These are phyloP conservation scores for Cryptosporidium parvum DNA, from an alignment of 169 alveolate genomes.

Conservation along the genomic window DNA sequence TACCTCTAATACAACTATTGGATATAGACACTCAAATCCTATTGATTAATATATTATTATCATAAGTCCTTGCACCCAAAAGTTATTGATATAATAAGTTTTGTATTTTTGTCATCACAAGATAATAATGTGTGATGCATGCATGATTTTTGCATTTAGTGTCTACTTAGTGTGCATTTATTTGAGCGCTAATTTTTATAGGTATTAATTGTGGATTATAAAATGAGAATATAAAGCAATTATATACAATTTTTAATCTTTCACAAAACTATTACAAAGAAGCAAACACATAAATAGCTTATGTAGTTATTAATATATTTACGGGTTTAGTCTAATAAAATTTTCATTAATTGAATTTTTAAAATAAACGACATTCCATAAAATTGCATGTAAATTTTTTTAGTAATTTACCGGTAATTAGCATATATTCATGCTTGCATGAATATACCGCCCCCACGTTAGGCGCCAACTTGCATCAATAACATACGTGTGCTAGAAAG, in stretches of 20 bases:
- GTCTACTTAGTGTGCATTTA: conserved; percentile 69
- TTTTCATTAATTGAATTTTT: background rate
- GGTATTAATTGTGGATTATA: background rate
- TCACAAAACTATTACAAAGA: no score
- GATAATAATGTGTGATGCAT: conserved; percentile 72
- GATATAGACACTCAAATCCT: conserved; percentile 10
- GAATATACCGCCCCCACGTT: conserved; percentile 76
- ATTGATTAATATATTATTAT: background rate
- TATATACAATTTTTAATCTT: background rate
- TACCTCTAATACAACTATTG: conserved; percentile 56
- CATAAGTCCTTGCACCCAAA: conserved; percentile 53
- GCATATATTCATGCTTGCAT: conserved; percentile 27
- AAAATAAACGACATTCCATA: background rate
- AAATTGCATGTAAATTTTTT: conserved; percentile 3
- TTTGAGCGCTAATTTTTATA: conserved; percentile 34
- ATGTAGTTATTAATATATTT: no score
- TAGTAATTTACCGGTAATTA: conserved; percentile 35
- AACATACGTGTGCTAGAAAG: conserved; percentile 76
- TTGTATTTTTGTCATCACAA: conserved; percentile 17
- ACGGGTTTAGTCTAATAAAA: background rate
- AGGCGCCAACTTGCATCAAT: conserved; percentile 77
- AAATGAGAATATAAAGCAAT: background rate
- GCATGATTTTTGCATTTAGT: conserved; percentile 64
- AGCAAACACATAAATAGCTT: no score
- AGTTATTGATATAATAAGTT: background rate